phyloP scores from a whole-genome alignment of 2,329 filamentous ascomycete species.

The Clonostachys rosea region DNA sequence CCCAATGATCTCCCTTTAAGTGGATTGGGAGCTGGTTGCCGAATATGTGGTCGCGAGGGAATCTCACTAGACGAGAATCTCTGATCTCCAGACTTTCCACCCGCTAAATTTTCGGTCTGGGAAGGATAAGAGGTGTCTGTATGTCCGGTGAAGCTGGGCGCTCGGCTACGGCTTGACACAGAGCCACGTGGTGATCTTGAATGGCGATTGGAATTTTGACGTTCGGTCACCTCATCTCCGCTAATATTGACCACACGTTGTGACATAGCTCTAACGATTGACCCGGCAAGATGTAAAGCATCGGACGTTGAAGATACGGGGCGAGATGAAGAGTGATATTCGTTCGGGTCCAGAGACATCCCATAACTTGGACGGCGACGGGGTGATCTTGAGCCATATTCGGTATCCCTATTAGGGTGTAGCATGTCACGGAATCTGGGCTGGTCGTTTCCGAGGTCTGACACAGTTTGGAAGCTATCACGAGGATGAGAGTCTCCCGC shows the following conservation, averaged over 20 bases:
- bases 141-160: constrained; percentile 17
- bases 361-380: constrained; percentile 51
- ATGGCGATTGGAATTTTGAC: constrained; percentile 58
- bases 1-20: constrained; percentile 82
- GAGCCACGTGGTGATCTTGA: constrained; percentile 50
- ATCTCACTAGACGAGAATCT: constrained; percentile 10
- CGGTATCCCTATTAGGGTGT: constrained; percentile 47
- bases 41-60: constrained; percentile 6
- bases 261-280: constrained; percentile 82
- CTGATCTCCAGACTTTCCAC: constrained; percentile 35
- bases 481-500: constrained; percentile 33
- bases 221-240: constrained; percentile 83
- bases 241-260: constrained; percentile 97
- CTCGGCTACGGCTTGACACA: constrained; percentile 9
- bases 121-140: constrained; percentile 48
- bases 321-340: constrained; percentile 47
- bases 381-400: constrained; percentile 47
- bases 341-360: constrained; percentile 46
- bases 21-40: constrained; percentile 53
- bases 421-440: constrained; percentile 46
- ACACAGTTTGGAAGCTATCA: constrained; percentile 54
- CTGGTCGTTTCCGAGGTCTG: constrained; percentile 51
- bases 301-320: constrained; percentile 51
- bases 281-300: constrained; percentile 65
- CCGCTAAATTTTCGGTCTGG: constrained; percentile 27